phyloP scores from a whole-genome alignment of 139 green algal species.

The Tetraselmis chui region DNA sequence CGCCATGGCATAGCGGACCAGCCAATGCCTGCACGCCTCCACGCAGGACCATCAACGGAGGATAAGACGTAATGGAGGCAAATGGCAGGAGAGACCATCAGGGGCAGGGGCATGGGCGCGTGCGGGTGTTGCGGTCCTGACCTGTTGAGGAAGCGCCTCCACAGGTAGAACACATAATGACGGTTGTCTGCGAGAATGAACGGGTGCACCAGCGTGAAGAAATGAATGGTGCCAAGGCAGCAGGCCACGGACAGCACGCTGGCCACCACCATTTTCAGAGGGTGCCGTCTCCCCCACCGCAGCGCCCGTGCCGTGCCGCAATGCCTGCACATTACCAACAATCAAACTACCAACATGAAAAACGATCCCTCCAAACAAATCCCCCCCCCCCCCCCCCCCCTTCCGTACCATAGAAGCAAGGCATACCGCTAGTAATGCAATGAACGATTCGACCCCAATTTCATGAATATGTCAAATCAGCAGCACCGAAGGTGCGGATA shows the following conservation, averaged over 20 bases:
- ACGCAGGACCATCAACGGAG: too few species aligned
- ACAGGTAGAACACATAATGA: conserved; percentile 93
- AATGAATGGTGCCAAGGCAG: background rate
- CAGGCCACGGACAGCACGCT: background rate
- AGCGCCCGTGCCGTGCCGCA: background rate
- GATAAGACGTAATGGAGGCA: too few species aligned
- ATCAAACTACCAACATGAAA: background rate
- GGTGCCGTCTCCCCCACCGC: background rate
- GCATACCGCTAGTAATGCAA: background rate
- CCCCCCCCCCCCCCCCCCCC: background rate
- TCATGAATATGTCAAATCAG: too few species aligned
- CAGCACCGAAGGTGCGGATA: too few species aligned
- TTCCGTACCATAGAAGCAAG: background rate
- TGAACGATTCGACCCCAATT: too few species aligned
- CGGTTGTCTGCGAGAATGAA: conserved; percentile 93
- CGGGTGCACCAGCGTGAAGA: conserved; percentile 69
- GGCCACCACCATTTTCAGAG: background rate
- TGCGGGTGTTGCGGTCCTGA: background rate
- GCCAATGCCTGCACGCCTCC: conserved; percentile 5
- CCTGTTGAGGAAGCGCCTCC: conserved; percentile 46
- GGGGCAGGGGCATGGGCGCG: background rate
- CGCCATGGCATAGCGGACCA: conserved; percentile 33
- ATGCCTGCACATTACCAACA: background rate
- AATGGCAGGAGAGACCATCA: too few species aligned
- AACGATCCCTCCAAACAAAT: background rate